Base-by-base conservation (phyloP, 768 basidiomycete species). In the Tricholoma terreum region DNA sequence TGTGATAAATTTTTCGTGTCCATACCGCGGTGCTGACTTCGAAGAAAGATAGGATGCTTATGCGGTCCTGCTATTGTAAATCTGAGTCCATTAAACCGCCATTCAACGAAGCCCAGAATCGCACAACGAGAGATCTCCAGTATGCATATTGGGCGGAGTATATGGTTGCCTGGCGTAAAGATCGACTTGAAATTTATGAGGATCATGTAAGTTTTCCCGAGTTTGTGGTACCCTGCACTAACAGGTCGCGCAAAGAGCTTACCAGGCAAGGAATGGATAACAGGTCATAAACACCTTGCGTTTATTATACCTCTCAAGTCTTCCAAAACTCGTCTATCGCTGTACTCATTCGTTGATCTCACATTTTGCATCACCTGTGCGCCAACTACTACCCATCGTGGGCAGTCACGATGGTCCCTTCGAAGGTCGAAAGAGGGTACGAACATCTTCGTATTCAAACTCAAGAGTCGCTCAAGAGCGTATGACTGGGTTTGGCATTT, bases 401-500 rank as follows among this genome's bases (percentile, higher is more conserved):
- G 70, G 2, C 80, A 77, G 40, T 67, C 77, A 24, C 81, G 79
- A 1, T 72, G 76, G 43, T 77, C 81, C 56, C 79, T 88, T 55
- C 77, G 75, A 54, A 71, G 77, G 10, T 68, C 72, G 0, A 81
- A 79, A 51, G 81, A 82, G 58, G 92, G 94, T 4, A 91, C 87
- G 0, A 88, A 93, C 60, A 82, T 96, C 24, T 96, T 94, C 69
- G 78, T 96, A 27, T 90, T 95, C 71, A 95, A 96, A 65, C 64
- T 78, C 15, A 91, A 89, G 68, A 86, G 84, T 60, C 83, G 90
- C 27, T 85, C 88, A 5, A 77, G 92, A 52, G 87, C 90, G 1
- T 78, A 83, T 36, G 94, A 97, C 69, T 98, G 95, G 95, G 77
- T 85, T 45, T 97, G 94, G 94, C 80, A 84, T 52, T 74, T 97